Conservation (phyloP, 2,329 filamentous ascomycete species). For the Aspergillus pseudoviridinutans region DNA sequence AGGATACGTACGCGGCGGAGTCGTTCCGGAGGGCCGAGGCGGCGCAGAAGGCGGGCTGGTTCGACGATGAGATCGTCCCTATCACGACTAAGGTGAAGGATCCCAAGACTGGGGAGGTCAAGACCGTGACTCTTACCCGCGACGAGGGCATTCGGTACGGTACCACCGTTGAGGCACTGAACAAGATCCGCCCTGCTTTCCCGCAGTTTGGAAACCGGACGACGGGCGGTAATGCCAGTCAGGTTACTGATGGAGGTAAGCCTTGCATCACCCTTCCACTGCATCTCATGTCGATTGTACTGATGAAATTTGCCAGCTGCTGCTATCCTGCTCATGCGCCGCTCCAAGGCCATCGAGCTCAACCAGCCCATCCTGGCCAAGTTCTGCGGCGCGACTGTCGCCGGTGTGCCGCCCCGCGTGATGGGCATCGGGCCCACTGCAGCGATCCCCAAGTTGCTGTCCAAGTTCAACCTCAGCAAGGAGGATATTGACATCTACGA, state of each 20-base stretch:
- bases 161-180: slow-evolving; percentile 76
- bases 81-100: slow-evolving; percentile 80
- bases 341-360: slow-evolving; percentile 78
- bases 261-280: too few species aligned
- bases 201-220: slow-evolving; percentile 80
- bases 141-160: slow-evolving; percentile 91
- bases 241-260: slow-evolving; percentile 76
- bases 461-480: slow-evolving; percentile 70
- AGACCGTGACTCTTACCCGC: slow-evolving; percentile 71
- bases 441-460: slow-evolving; percentile 75
- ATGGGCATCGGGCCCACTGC: slow-evolving; percentile 75
- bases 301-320: slow-evolving; percentile 51
- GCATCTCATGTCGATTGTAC: too few species aligned
- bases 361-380: slow-evolving; percentile 91
- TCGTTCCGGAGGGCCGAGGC: slow-evolving; percentile 82
- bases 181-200: slow-evolving; percentile 87
- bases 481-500: slow-evolving; percentile 86
- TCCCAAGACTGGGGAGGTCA: slow-evolving; percentile 71
- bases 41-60: slow-evolving; percentile 86
- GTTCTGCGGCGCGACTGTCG: slow-evolving; percentile 86
- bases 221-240: slow-evolving; percentile 89
- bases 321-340: slow-evolving; percentile 88
- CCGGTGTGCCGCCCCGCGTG: slow-evolving; percentile 85
- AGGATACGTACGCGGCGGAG: slow-evolving; percentile 84
- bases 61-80: slow-evolving; percentile 90